Evolutionary conservation across 177 flowering plant species (phyloP), one percentile per base, ranked within the genome.

Genomic region (Vitis hybrid): DNA sequence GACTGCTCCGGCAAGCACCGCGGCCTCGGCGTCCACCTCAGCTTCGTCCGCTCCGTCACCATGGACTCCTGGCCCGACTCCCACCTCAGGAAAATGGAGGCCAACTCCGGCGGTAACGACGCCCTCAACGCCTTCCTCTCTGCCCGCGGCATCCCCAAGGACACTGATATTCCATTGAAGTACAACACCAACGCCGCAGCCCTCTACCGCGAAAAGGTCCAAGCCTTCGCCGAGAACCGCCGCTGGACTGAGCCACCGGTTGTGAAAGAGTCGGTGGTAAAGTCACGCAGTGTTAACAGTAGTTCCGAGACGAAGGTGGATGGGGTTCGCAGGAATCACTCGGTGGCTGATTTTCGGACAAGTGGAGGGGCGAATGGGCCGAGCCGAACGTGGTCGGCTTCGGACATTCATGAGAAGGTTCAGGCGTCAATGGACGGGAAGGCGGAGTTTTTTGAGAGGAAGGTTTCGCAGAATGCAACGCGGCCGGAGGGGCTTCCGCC

Each of bases 1-100:
- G 99, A 95, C 68, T 95, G 99, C 79, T 95, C 99, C 64, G 99
- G 99, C 21, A 95, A 95, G 82, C 99, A 95, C 79, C 94, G 98
- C 0, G 98, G 99, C 21, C 93, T 95, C 59, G 99, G 99, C 21
- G 99, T 95, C 14, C 99, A 95, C 84, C 89, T 95, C 81, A 89
- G 94, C 74, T 95, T 95, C 70, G 98, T 95, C 74, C 82, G 99
- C 74, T 95, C 99, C 32, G 99, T 95, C 15, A 95, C 99, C 60
- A 95, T 95, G 99, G 99, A 95, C 68, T 88, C 98, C 11, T 95
- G 99, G 99, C 90, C 98, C 57, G 97, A 93, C 85, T 86, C 88
- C 84, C 99, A 95, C 86, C 81, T 95, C 70, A 80, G 81, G 83
- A 95, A 95, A 66, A 95, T 95, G 99, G 98, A 95, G 68, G 61